A percentile compares a stretch with the other conserved stretches of the same genome.
Evolutionary conservation across 345 rosid genomes (phyloP).

Genomic region (Kandelia obovata): DNA sequence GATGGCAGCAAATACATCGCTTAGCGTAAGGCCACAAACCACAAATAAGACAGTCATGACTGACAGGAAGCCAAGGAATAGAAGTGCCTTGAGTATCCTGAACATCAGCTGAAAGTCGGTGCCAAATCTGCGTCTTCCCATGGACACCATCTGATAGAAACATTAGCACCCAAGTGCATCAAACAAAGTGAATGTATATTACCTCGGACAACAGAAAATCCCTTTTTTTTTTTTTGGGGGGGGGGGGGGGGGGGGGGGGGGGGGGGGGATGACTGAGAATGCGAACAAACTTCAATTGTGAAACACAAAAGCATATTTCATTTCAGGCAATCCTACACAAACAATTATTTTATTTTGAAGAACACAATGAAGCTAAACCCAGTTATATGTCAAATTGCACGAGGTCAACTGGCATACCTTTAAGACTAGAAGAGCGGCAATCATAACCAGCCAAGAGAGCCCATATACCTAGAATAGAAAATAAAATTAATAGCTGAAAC

Average conservation of each 20-base stretch:
- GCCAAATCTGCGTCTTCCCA: conserved; percentile 77
- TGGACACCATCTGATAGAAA: conserved; percentile 60
- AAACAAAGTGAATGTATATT: conserved; percentile 2
- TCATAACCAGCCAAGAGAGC: conserved; percentile 77
- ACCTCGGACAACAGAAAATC: background rate
- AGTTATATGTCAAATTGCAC: background rate
- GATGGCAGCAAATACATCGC: conserved; percentile 66
- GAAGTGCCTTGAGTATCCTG: conserved; percentile 91
- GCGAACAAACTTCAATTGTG: background rate
- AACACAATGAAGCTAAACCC: background rate
- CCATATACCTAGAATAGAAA: conserved; percentile 65
- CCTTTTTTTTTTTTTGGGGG: no score
- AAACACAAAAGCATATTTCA: background rate
- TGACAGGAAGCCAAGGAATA: conserved; percentile 78
- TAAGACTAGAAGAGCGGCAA: conserved; percentile 56
- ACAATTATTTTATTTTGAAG: background rate
- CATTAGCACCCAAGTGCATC: conserved; percentile 5
- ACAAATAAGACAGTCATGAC: conserved; percentile 84
- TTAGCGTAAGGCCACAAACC: conserved; percentile 52
- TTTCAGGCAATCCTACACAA: background rate
- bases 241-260: no score
- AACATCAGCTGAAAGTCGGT: conserved; percentile 85
- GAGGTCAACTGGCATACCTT: conserved; percentile 50
- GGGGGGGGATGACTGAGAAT: no score
- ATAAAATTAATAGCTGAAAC: background rate